Evolutionary conservation across 441 rosid species (phyloP).

Genomic region (Populus trichocarpa): DNA sequence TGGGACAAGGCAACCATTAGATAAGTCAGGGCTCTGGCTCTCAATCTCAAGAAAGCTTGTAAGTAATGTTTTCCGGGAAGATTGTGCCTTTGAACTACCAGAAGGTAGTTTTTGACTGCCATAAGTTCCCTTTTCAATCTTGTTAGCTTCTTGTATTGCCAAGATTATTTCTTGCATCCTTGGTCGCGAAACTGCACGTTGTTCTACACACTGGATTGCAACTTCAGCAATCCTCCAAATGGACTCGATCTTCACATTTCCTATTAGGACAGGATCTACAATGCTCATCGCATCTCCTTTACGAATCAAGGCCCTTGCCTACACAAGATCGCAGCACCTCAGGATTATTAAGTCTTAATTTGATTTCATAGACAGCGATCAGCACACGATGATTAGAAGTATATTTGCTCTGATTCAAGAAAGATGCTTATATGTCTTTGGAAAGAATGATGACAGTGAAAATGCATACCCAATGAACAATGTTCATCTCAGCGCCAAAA

Average conservation of each 20-base stretch:
- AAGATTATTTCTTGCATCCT: constrained; percentile 81
- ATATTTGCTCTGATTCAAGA: no score
- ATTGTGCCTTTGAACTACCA: constrained; percentile 52
- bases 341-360: not conserved
- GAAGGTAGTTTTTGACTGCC: constrained; percentile 32
- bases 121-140: constrained; percentile 59
- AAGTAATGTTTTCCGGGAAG: constrained; percentile 77
- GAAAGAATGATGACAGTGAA: constrained; percentile 6
- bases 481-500: constrained; percentile 78
- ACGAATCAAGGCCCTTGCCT: constrained; percentile 84
- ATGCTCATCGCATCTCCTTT: constrained; percentile 76
- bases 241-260: constrained; percentile 72
- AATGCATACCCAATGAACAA: constrained; percentile 81
- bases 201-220: constrained; percentile 83
- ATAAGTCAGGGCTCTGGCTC: constrained; percentile 76
- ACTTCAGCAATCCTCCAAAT: constrained; percentile 89
- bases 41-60: constrained; percentile 88
- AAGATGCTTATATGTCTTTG: not conserved
- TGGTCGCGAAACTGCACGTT: constrained; percentile 59
- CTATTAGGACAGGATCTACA: constrained; percentile 54
- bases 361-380: not conserved
- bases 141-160: constrained; percentile 80
- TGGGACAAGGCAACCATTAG: constrained; percentile 67
- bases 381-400: not conserved
- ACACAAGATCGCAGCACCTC: not conserved